Conservation (phyloP, 75 land plant species). For the Pinus albicaulis region DNA sequence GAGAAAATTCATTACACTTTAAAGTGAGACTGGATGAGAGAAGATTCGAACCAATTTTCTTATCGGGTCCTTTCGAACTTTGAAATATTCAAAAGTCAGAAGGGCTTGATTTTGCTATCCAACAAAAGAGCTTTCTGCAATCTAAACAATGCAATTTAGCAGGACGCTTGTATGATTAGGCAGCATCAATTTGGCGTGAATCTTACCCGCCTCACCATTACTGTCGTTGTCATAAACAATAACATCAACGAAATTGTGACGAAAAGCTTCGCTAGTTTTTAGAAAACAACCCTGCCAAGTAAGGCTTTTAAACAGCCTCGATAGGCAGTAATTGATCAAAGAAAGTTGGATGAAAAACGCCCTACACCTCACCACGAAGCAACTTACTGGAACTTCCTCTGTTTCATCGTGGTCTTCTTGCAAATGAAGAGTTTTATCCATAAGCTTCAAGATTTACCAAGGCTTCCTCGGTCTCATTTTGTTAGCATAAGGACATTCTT, state of each 20-base stretch:
- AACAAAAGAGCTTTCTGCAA: too few relatives aligned
- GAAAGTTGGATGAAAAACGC: background rate
- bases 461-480: background rate
- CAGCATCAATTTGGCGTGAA: too few relatives aligned
- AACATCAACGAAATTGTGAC: background rate
- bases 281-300: constrained; percentile 8
- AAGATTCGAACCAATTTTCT: too few relatives aligned
- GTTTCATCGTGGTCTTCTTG: background rate
- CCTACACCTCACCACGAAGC: constrained; percentile 3
- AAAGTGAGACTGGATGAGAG: too few relatives aligned
- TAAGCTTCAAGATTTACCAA: background rate
- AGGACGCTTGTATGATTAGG: too few relatives aligned
- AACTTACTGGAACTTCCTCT: background rate
- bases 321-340: background rate
- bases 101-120: too few relatives aligned
- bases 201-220: too few relatives aligned
- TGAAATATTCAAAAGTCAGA: too few relatives aligned
- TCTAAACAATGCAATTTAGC: too few relatives aligned
- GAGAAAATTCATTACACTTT: too few relatives aligned
- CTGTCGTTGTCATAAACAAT: background rate
- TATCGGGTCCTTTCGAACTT: too few relatives aligned
- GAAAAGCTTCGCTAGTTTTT: background rate
- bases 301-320: background rate
- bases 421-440: background rate
- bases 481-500: too few relatives aligned